phyloP scores from a whole-genome alignment of 2,329 filamentous ascomycete genomes.

The Fusarium cicatricum region DNA sequence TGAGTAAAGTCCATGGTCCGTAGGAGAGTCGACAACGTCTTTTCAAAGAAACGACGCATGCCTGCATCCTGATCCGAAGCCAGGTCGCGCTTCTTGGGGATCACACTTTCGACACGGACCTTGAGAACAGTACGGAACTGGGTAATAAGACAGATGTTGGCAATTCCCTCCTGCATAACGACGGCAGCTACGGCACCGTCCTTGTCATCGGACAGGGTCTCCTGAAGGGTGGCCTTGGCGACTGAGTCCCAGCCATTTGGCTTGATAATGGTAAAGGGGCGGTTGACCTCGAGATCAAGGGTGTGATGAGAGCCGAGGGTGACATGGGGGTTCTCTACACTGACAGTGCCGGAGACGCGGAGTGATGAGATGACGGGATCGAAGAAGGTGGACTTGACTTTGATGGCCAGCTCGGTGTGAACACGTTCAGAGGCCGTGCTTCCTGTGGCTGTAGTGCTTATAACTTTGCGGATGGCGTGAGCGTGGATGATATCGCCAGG shows the following conservation, averaged over 20 bases:
- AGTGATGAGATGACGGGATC: conserved; percentile 63
- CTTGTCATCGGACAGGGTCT: conserved; percentile 80
- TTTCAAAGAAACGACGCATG: conserved; percentile 77
- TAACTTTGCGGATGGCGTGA: conserved; percentile 65
- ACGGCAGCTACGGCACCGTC: conserved; percentile 87
- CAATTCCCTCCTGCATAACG: conserved; percentile 89
- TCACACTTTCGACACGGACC: conserved; percentile 65
- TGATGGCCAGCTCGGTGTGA: conserved; percentile 65
- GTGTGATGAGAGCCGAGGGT: conserved; percentile 66
- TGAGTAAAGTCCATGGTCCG: conserved; percentile 78
- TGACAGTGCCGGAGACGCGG: conserved; percentile 64
- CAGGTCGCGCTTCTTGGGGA: conserved; percentile 73
- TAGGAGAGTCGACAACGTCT: conserved; percentile 76
- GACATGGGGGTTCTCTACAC: conserved; percentile 61
- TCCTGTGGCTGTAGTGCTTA: conserved; percentile 56
- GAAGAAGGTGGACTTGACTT: conserved; percentile 66
- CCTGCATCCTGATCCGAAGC: conserved; percentile 74
- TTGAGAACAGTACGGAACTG: conserved; percentile 81
- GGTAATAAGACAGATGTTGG: conserved; percentile 84
- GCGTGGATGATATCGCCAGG: conserved; percentile 62
- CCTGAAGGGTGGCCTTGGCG: conserved; percentile 77
- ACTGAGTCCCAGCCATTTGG: conserved; percentile 88
- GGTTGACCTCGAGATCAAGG: conserved; percentile 83
- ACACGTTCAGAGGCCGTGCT: conserved; percentile 62
- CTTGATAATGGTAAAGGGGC: conserved; percentile 90